Base-by-base conservation (phyloP, 176 grass and related monocot genomes). In the Raddia distichophylla region DNA sequence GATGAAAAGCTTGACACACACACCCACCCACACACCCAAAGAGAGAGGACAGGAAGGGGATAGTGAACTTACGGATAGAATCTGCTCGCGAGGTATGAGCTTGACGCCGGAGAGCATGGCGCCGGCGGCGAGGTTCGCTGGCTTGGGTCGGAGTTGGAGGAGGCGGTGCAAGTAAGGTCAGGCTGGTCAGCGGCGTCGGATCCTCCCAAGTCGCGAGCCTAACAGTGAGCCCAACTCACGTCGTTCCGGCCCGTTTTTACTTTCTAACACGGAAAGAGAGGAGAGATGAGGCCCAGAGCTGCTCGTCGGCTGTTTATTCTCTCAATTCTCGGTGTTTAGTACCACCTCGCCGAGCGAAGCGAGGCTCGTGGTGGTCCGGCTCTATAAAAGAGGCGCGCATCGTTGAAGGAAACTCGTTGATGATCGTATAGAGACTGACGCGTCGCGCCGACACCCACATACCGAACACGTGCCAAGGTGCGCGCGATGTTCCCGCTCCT, bases 341-440 rank as follows among this genome's bases (percentile, higher is more conserved):
- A 48, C 85, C 85, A 87, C 78, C 35, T 44, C 78, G 78, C 1
- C 2, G 7, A 35, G 2, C 5, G 54, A 27, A 1, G 34, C 0
- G 34, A 0, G 33, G 6, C 0, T 4, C 4, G 10, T 0, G 2
- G 15, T 0, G 6, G 52, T 33, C 6, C 11, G 13, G 2, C 2
- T 2, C 1, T 89, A 84, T 80, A 84, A 84, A 45, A 46, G 0
- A 2, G 12, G 35, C 53, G 2, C 34, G 5, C 46, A 0, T 5
- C 0, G 0, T 0, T 0, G 0, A 0, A 0, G 0, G 0, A 3
- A 1, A 0, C 91, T 40, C 80, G 84, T 86, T 71, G 85, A 93
- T 89, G 91, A 93, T 89, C 91, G 84, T 87, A 64, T 68, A 84
- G 87, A 87, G 91, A 93, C 84, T 54, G 84, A 81, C 84, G 80